Conservation (phyloP, 495 filamentous ascomycete genomes). For the Penicillium salamii region DNA sequence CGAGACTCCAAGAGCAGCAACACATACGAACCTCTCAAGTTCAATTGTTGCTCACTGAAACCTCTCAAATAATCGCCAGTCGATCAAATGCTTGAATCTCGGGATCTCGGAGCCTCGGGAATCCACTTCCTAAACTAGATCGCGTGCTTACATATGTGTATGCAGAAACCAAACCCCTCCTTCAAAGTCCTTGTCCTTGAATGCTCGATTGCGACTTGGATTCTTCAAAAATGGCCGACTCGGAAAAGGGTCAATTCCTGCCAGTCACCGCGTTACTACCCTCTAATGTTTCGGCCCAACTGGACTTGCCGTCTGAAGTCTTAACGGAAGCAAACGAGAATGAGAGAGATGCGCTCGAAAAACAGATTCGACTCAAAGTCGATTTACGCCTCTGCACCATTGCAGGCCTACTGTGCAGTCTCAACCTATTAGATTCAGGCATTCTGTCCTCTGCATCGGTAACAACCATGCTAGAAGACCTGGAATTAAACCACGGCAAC, state of each 20-base stretch:
- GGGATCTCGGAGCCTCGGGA: too few species aligned
- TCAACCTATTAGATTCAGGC: slow-evolving; percentile 72
- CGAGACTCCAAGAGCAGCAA: too few species aligned
- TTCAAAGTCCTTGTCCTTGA: too few species aligned
- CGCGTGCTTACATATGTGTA: too few species aligned
- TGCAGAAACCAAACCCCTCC: too few species aligned
- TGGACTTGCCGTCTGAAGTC: too few species aligned
- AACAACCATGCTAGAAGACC: slow-evolving; percentile 67
- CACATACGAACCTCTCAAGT: too few species aligned
- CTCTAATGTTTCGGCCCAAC: too few species aligned
- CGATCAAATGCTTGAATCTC: too few species aligned
- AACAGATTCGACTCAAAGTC: slow-evolving; percentile 58
- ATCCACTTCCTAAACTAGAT: too few species aligned
- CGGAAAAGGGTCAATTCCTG: background rate
- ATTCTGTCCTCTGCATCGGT: slow-evolving; percentile 75
- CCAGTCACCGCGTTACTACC: background rate
- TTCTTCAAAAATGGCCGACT: background rate
- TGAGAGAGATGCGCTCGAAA: slow-evolving; percentile 27
- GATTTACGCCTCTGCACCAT: slow-evolving; percentile 75
- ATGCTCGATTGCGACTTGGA: background rate
- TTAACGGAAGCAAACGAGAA: background rate
- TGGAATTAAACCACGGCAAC: slow-evolving; percentile 58
- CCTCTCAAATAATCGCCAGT: too few species aligned
- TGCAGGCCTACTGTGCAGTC: slow-evolving; percentile 67
- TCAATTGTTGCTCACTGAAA: too few species aligned